Conservation (phyloP, 257 asterid genomes). For the Gardenia jasminoides region DNA sequence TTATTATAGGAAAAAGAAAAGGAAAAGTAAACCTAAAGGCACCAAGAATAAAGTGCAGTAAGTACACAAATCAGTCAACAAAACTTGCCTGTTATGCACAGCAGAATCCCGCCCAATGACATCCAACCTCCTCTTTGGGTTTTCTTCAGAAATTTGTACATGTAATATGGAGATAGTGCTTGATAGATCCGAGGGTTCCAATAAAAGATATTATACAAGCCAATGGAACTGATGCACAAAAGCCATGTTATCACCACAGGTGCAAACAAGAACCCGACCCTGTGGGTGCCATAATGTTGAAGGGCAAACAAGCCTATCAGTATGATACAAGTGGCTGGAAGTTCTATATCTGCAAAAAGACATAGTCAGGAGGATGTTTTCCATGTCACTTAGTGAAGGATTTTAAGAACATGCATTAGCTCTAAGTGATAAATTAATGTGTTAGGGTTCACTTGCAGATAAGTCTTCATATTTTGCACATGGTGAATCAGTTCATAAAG, state of each 20-base stretch:
- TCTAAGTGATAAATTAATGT: background rate
- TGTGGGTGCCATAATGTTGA: constrained; percentile 97
- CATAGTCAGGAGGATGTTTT: constrained; percentile 17
- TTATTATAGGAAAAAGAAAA: constrained; percentile 12
- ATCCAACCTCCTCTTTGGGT: constrained; percentile 83
- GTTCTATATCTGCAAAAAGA: constrained; percentile 80
- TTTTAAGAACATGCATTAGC: background rate
- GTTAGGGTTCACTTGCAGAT: too few relatives aligned
- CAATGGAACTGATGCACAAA: constrained; percentile 75
- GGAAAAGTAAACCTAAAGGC: background rate
- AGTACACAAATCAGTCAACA: background rate
- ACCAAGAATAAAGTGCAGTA: background rate
- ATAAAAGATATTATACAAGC: constrained; percentile 67
- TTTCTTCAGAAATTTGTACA: constrained; percentile 83
- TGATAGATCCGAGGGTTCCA: constrained; percentile 84
- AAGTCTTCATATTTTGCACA: too few relatives aligned
- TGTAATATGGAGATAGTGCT: constrained; percentile 87
- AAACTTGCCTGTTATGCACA: constrained; percentile 79
- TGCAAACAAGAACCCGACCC: constrained; percentile 95
- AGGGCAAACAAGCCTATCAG: constrained; percentile 89
- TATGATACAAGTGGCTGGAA: constrained; percentile 78
- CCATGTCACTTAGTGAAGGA: constrained; percentile 6
- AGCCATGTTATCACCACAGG: constrained; percentile 95
- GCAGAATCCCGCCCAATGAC: constrained; percentile 90
- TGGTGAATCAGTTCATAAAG: background rate